Evolutionary conservation across 768 basidiomycete genomes (phyloP).

Genomic region (Boletus coccyginus): DNA sequence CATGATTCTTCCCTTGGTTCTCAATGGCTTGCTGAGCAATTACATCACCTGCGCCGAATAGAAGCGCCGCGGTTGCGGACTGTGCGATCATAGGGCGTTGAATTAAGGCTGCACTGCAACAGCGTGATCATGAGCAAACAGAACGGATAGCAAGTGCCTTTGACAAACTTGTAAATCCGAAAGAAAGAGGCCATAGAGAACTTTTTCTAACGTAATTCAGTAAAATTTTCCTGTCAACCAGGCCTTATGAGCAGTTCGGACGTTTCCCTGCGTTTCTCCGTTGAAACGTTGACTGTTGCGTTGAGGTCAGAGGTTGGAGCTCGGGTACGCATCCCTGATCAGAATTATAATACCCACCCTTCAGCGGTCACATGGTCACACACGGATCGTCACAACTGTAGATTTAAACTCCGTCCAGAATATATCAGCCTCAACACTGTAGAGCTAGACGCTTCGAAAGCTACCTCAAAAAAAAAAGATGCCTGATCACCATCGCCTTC

Average conservation of each 20-base stretch:
- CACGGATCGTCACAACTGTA: too few relatives aligned
- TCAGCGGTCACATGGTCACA: too few relatives aligned
- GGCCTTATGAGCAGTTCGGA: background rate
- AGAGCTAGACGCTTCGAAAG: background rate
- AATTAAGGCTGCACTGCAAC: conserved; percentile 52
- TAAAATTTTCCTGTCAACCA: background rate
- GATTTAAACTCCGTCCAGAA: too few relatives aligned
- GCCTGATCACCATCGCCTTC: background rate
- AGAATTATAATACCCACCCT: too few relatives aligned
- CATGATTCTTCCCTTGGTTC: conserved; percentile 65
- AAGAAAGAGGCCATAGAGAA: conserved; percentile 43
- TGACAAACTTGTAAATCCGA: conserved; percentile 41
- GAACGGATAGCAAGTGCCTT: background rate
- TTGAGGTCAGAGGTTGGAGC: too few relatives aligned
- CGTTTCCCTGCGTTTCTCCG: background rate
- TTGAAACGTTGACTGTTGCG: too few relatives aligned
- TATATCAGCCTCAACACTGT: too few relatives aligned
- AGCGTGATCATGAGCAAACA: conserved; percentile 10
- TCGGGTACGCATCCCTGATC: too few relatives aligned
- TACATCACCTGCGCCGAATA: conserved; percentile 76
- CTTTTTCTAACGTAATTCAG: background rate
- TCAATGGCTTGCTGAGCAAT: conserved; percentile 88
- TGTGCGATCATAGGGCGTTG: conserved; percentile 63
- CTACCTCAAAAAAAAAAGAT: background rate
- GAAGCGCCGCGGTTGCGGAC: conserved; percentile 58